Base-by-base conservation (phyloP, 257 asterid species). In the Solanum clarkiae region DNA sequence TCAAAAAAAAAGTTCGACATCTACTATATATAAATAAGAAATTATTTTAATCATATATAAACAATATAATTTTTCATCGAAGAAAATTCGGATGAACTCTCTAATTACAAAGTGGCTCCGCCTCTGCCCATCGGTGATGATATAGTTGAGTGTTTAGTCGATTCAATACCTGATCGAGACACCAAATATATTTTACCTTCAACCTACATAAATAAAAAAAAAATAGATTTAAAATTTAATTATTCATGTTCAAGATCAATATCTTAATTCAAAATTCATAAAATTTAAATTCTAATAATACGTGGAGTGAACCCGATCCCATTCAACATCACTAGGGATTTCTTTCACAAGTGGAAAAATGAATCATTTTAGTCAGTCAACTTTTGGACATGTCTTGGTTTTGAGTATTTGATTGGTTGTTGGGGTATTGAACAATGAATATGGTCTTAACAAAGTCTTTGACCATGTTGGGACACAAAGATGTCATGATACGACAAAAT, bases 281-380 rank as follows among this genome's bases (percentile, higher is more conserved):
- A 62, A 15, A 32, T 66, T 29, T 14, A 29, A 66, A 29, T 66
- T 66, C 4, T 14, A 15, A 26, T 26, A 51, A 16, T 5, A 5
- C 0, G 0, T 7, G 0, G 1, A 1, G 12, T 1, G 6, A 2
- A 65, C 6, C 72, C 4, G 6, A 59, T 16, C 12, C 14, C 44
- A 44, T 6, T 40, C 18, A 85, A 40, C 47, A 5, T n/a, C 42
- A 47, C 5, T 36, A 0, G 4, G 17, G 1, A 3, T 45, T 22
- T 45, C 55, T 71, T 42, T 71, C 80, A 42, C 80, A 22, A 49
- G 63, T 77, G 63, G 82, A 53, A 51, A 72, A 17, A 77, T 77
- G 45, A 77, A 51, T 77, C 63, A 77, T 77, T 77, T 26, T 77
- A 26, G 24, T 9, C 60, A 26, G 40, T 8, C 16, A 77, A 16